Percentiles rank a stretch among this genome's conserved stretches.
Conservation (phyloP, 169 alveolate species). For the Neospora caninum region DNA sequence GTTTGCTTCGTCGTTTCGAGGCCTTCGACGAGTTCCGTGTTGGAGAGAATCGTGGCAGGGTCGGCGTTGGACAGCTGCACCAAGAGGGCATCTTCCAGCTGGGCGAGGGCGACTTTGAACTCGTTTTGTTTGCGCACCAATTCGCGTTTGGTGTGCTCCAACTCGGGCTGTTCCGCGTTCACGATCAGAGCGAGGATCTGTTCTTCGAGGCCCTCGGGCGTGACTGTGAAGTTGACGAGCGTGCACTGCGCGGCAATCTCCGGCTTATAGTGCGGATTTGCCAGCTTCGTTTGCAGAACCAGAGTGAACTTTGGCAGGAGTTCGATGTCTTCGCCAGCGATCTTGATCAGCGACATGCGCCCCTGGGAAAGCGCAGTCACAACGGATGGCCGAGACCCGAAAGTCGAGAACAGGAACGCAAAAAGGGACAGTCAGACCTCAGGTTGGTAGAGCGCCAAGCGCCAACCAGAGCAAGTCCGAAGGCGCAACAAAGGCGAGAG, state of each 20-base stretch:
- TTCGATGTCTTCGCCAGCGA: conserved; percentile 92
- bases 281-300: conserved; percentile 92
- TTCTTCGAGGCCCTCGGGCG: conserved; percentile 97
- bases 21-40: conserved; percentile 91
- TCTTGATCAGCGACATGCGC: conserved; percentile 78
- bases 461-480: too few relatives aligned
- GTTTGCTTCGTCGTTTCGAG: conserved; percentile 93
- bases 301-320: conserved; percentile 89
- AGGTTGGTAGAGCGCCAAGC: not conserved
- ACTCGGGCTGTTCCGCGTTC: conserved; percentile 95
- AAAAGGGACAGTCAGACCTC: not conserved
- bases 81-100: conserved; percentile 92
- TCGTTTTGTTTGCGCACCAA: conserved; percentile 93
- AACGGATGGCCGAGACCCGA: not conserved
- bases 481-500: too few relatives aligned
- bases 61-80: conserved; percentile 94
- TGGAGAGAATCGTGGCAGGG: conserved; percentile 92
- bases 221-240: conserved; percentile 95
- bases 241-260: conserved; percentile 97
- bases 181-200: conserved; percentile 93
- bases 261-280: conserved; percentile 97
- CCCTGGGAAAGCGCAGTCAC: conserved; percentile 17
- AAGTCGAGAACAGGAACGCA: not conserved
- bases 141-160: conserved; percentile 93
- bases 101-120: conserved; percentile 90